Evolutionary conservation across 768 basidiomycete species (phyloP).

Genomic region (Lepiota subincarnata): DNA sequence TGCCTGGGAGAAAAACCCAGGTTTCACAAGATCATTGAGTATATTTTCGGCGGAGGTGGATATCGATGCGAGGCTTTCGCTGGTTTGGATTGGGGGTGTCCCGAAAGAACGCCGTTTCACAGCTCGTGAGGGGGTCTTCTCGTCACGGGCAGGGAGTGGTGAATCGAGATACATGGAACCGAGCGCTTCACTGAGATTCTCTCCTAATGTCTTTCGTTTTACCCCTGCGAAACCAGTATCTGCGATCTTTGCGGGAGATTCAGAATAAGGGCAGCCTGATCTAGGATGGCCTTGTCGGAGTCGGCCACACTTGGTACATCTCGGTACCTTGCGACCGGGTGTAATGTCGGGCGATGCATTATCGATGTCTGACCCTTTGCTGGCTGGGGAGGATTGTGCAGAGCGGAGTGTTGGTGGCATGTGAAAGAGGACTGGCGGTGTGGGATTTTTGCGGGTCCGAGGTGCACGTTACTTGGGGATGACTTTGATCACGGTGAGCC

Average conservation of each 20-base stretch:
- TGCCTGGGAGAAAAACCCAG: constrained; percentile 35
- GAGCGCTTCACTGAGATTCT: constrained; percentile 37
- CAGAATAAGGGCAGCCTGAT: constrained; percentile 51
- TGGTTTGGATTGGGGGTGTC: constrained; percentile 23
- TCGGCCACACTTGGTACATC: constrained; percentile 52
- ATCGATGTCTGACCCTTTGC: constrained; percentile 5
- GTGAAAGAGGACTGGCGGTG: constrained; percentile 16
- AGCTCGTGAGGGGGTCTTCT: constrained; percentile 18
- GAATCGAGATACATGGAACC: constrained; percentile 42
- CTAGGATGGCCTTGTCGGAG: constrained; percentile 59
- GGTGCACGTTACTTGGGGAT: neutral
- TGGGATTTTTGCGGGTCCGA: neutral
- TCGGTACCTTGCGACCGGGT: constrained; percentile 47
- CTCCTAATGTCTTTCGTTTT: constrained; percentile 4
- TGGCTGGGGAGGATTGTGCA: constrained; percentile 19
- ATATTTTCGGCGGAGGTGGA: constrained; percentile 42
- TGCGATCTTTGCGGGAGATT: constrained; percentile 21
- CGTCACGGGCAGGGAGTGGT: constrained; percentile 11
- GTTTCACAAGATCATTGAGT: constrained; percentile 41
- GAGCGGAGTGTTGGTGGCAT: constrained; percentile 21
- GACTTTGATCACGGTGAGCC: neutral
- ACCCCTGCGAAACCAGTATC: neutral
- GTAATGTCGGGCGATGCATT: constrained; percentile 18
- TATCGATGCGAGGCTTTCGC: constrained; percentile 48
- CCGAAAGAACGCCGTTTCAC: constrained; percentile 22